Percentiles rank a stretch among this genome's conserved stretches.
These are phyloP conservation scores for Amanita rimosa DNA, from an alignment of 768 basidiomycete genomes.

Conservation along the genomic window DNA sequence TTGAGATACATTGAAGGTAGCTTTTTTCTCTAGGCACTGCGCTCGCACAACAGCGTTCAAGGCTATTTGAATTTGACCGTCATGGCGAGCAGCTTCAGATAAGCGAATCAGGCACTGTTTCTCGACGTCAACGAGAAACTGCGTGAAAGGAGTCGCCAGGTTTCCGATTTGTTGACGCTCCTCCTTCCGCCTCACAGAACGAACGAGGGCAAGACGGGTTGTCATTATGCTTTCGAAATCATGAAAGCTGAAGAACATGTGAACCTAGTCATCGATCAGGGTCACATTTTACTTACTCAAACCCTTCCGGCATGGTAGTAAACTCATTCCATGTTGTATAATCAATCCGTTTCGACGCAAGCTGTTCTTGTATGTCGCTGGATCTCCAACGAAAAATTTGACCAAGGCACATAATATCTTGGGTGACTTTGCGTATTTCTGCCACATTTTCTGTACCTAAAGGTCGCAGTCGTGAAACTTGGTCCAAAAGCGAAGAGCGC, in stretches of 20 bases:
- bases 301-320: slow-evolving; percentile 35
- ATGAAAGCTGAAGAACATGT: slow-evolving; percentile 41
- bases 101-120: slow-evolving; percentile 60
- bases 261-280: not conserved
- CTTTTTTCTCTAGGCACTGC: slow-evolving; percentile 39
- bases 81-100: slow-evolving; percentile 58
- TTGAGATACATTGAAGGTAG: slow-evolving; percentile 45
- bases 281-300: slow-evolving; percentile 46
- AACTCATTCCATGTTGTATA: slow-evolving; percentile 29
- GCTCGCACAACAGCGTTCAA: slow-evolving; percentile 78
- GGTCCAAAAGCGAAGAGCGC: slow-evolving; percentile 37
- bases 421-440: slow-evolving; percentile 58
- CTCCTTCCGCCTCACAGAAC: slow-evolving; percentile 57
- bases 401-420: slow-evolving; percentile 70
- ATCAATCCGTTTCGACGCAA: slow-evolving; percentile 22
- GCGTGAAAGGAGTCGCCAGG: slow-evolving; percentile 41
- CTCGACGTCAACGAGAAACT: slow-evolving; percentile 46
- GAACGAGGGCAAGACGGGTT: slow-evolving; percentile 73
- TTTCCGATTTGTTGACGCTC: slow-evolving; percentile 70
- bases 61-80: slow-evolving; percentile 67
- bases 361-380: slow-evolving; percentile 19
- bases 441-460: slow-evolving; percentile 74
- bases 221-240: slow-evolving; percentile 71
- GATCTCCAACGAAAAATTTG: slow-evolving; percentile 63
- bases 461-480: slow-evolving; percentile 50